Evolutionary conservation across 768 basidiomycete genomes (phyloP).

Genomic region (Russula virescens): DNA sequence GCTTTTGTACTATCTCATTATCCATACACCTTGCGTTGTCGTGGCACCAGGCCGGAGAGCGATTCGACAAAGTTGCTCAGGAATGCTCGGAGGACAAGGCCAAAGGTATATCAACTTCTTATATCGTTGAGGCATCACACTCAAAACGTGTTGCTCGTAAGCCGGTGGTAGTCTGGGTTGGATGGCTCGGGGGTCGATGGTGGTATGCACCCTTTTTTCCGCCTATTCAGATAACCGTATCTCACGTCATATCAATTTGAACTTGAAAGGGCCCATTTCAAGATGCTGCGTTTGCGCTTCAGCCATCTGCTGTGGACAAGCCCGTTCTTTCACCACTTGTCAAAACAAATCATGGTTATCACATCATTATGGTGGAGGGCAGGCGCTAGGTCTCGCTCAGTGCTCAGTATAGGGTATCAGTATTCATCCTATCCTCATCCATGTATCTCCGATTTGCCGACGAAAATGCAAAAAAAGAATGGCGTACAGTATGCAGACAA

Average conservation of each 20-base stretch:
- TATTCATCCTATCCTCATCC: neutral
- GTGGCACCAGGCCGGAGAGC: conserved; percentile 59
- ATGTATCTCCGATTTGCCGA: neutral
- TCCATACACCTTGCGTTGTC: neutral
- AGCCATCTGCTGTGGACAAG: conserved; percentile 76
- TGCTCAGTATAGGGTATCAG: neutral
- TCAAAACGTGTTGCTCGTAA: conserved; percentile 35
- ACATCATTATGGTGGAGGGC: conserved; percentile 90
- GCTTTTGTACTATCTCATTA: neutral
- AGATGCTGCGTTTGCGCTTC: conserved; percentile 79
- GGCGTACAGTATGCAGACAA: conserved; percentile 19
- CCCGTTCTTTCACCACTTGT: conserved; percentile 66
- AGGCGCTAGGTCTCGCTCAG: conserved; percentile 39
- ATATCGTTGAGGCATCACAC: neutral
- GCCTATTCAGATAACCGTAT: neutral
- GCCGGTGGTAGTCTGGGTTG: conserved; percentile 84
- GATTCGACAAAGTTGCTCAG: conserved; percentile 85
- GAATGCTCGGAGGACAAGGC: conserved; percentile 92
- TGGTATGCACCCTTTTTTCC: conserved; percentile 38
- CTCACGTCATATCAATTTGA: neutral
- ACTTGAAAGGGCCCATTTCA: conserved; percentile 61
- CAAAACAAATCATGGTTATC: conserved; percentile 81
- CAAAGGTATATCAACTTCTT: conserved; percentile 46
- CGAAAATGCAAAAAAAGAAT: conserved; percentile 4
- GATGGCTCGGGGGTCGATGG: conserved; percentile 86